Base-by-base conservation (phyloP, 2,329 filamentous ascomycete species). In the Hypoxylon sp. region DNA sequence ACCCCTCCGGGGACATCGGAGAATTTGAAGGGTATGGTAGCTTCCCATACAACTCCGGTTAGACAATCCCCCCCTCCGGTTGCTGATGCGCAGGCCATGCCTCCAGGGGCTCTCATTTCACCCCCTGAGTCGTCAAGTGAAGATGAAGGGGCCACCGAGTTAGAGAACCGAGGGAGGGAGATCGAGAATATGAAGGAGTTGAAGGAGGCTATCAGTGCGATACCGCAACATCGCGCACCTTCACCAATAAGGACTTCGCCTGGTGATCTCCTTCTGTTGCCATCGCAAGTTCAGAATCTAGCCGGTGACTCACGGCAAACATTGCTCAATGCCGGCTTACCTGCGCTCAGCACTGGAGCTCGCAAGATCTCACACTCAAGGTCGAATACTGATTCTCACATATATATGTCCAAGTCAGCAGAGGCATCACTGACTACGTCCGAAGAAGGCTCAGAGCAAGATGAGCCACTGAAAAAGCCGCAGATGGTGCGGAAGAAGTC, bases 401-500 rank as follows among this genome's bases (percentile, higher is more conserved):
- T 86, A 19, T 79, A 82, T 19, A 71, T 84, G 23, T 77, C 77
- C 23, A 82, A 83, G 67, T 84, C 85, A 0, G 77, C 79, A 11
- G 85, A 85, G 43, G 84, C 82, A 60, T 88, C 87, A 1, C 68
- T 83, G 32, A 82, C 82, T 2, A 80, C 77, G 7, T 89, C 88
- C 0, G 89, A 90, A 52, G 89, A 92, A 67, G 90, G 91, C 76
- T 87, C 80, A 71, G 90, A 86, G 78, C 72, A 73, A 75, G 81
- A 89, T 79, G 82, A 90, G 61, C 74, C 86, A 67, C 80, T 78
- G 69, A 85, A 82, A 74, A 97, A 96, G 81, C 94, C 94, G n/a
- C 90, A 90, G 59, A 97, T 98, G 89, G 90, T 99, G 10, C 90
- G 96, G 75, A 99, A 99, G 84, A 99, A 99, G 86, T 98, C 96